A percentile compares a stretch with the other conserved stretches of the same genome.
Conservation (phyloP, 495 filamentous ascomycete genomes). For the Haplographium delicatum region DNA sequence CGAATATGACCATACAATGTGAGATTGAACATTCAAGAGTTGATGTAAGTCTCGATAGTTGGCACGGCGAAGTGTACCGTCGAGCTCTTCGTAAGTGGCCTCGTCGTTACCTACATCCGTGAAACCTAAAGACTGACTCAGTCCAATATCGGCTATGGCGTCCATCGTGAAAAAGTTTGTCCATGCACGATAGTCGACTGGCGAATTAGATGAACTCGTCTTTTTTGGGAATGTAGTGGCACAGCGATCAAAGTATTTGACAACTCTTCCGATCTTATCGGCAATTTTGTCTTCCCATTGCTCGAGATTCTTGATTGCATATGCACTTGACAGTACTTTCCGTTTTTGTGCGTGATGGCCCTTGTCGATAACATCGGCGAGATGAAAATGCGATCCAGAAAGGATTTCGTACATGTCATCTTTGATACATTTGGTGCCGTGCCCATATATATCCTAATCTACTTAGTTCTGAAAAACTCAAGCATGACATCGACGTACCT, state of each 20-base stretch:
- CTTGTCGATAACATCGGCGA: conserved; percentile 27
- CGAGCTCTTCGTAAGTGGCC: conserved; percentile 33
- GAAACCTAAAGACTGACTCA: conserved; percentile 47
- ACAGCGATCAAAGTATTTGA: conserved; percentile 37
- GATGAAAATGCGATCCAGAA: conserved; percentile 29
- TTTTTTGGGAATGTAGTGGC: conserved; percentile 13
- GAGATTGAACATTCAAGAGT: conserved; percentile 37
- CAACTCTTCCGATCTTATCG: conserved; percentile 41
- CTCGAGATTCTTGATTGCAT: conserved; percentile 50
- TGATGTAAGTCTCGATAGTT: conserved; percentile 43
- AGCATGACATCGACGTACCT: conserved; percentile 2
- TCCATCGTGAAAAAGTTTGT: conserved; percentile 42
- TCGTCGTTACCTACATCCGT: conserved; percentile 42
- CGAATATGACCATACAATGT: conserved; percentile 42
- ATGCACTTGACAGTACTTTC: conserved; percentile 46
- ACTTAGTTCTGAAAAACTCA: no score
- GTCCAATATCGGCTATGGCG: conserved; percentile 49
- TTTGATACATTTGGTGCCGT: conserved; percentile 45
- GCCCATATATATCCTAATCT: conserved; percentile 50
- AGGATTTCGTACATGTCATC: conserved; percentile 39
- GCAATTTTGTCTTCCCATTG: conserved; percentile 52
- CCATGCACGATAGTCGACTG: conserved; percentile 42
- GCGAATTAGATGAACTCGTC: conserved; percentile 27
- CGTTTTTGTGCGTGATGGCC: conserved; percentile 31
- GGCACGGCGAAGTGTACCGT: conserved; percentile 36